Evolutionary conservation across 2,329 filamentous ascomycete species (phyloP).

Genomic region (Verticillium klebahnii): DNA sequence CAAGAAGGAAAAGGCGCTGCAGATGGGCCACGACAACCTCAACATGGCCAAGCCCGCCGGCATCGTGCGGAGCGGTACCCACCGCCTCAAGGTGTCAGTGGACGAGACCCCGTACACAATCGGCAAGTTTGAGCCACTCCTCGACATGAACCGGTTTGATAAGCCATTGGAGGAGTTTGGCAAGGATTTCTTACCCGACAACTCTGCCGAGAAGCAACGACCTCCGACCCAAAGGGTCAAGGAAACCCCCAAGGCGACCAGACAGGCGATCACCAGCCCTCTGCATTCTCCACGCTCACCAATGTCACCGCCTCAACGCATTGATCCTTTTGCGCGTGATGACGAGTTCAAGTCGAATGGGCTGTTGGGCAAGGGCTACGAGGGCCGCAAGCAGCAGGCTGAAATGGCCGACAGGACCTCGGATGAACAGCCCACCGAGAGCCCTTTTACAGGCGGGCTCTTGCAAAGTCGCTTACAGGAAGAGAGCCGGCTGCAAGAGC

Average conservation of each 20-base stretch:
- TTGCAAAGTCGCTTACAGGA: background rate
- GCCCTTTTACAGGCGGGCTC: conserved; percentile 8
- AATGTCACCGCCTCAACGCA: conserved; percentile 4
- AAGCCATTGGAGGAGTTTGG: conserved; percentile 46
- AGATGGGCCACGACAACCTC: conserved; percentile 22
- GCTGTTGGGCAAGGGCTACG: conserved; percentile 45
- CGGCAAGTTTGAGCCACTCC: conserved; percentile 62
- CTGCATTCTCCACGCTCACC: background rate
- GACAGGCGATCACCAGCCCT: conserved; percentile 7
- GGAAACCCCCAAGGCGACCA: background rate
- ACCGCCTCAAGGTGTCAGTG: conserved; percentile 33
- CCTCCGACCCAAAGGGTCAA: background rate
- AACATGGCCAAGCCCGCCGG: conserved; percentile 23
- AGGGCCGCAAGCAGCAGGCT: conserved; percentile 38
- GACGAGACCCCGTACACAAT: conserved; percentile 57
- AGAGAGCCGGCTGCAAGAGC: background rate
- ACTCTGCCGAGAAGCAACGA: background rate
- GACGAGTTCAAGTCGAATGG: conserved; percentile 46
- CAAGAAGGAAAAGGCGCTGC: conserved; percentile 21
- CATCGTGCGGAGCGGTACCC: conserved; percentile 24
- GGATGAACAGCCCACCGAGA: conserved; percentile 21
- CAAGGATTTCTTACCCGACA: conserved; percentile 32
- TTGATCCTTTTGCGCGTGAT: conserved; percentile 19
- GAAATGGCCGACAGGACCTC: conserved; percentile 10
- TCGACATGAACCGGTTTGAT: conserved; percentile 58